Base-by-base conservation (phyloP, 2,329 filamentous ascomycete species). In the Myotisia sp. region DNA sequence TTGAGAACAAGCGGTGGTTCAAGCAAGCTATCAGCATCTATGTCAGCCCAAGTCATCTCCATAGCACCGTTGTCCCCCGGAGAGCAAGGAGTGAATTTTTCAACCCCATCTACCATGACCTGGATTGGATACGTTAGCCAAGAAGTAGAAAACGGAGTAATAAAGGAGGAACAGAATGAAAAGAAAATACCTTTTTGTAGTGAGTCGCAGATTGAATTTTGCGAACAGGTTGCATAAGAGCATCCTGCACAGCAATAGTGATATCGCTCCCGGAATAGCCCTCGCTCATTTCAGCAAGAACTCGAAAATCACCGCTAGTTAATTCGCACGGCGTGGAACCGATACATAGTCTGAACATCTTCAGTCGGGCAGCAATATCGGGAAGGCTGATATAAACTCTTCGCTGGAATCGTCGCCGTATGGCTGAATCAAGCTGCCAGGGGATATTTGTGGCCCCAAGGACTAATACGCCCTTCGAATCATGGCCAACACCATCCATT, bases 401-500 rank as follows among this genome's bases (percentile, higher is more conserved):
- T 47, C 90, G 71, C 59, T 98, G 92, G 66, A 98, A 98, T 52
- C 90, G 83, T 58, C 90, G 74, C 47, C 90, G 78, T 49, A 98
- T 98, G 47, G 90, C 90, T 7, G 84, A 81, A 56, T 98, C 90
- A 31, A 98, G 70, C 65, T 98, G 87, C 90, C 90, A 98, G 12
- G 90, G 90, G 42, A 98, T 95, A 55, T 98, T 98, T 37, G 90
- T 98, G 35, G 90, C 90, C 40, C 90, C 90, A 3, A 98, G 72
- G 26, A 98, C 92, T 16, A 98, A 67, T 6, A 98, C 87, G 13
- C 87, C 90, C 49, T 80, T 85, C 42, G 80, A 87, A 59, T 98
- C 90, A 43, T 92, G 87, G 42, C 90, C 92, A 6, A 98, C 90
- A 61, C 90, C 92, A 49, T 98, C 90, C 90, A 98, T 98, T 60